These are phyloP conservation scores for Cenchrus fungigraminus DNA, from an alignment of 176 grass and related monocot species.

Conservation along the genomic window DNA sequence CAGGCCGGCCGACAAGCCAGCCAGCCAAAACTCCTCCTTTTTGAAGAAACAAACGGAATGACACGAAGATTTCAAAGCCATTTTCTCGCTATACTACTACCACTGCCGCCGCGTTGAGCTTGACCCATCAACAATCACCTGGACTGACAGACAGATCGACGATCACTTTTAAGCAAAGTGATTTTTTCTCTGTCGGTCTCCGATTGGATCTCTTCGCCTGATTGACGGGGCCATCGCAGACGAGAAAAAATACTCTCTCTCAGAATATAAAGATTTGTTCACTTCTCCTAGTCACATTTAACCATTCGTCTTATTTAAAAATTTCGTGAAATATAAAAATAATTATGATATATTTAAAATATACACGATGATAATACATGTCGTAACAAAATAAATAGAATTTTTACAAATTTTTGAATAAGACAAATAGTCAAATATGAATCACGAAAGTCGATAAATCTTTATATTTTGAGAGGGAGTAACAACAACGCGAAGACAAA, in stretches of 20 bases:
- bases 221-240: background rate
- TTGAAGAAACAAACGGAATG: background rate
- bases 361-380: no score
- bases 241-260: background rate
- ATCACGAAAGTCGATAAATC: no score
- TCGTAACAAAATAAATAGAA: no score
- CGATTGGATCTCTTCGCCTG: conserved; percentile 34
- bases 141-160: background rate
- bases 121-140: background rate
- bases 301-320: no score
- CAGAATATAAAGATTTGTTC: no score
- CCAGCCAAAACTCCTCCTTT: no score
- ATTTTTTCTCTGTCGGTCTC: conserved; percentile 22
- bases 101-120: background rate
- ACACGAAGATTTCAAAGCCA: background rate
- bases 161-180: background rate
- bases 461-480: background rate
- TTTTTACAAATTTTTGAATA: no score
- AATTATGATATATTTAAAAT: no score
- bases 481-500: background rate
- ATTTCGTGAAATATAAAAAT: no score
- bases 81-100: background rate
- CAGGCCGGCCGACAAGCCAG: background rate
- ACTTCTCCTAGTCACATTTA: no score
- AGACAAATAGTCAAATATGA: no score